Conservation (phyloP, 139 green algal genomes). For the Chloropicon primus region DNA sequence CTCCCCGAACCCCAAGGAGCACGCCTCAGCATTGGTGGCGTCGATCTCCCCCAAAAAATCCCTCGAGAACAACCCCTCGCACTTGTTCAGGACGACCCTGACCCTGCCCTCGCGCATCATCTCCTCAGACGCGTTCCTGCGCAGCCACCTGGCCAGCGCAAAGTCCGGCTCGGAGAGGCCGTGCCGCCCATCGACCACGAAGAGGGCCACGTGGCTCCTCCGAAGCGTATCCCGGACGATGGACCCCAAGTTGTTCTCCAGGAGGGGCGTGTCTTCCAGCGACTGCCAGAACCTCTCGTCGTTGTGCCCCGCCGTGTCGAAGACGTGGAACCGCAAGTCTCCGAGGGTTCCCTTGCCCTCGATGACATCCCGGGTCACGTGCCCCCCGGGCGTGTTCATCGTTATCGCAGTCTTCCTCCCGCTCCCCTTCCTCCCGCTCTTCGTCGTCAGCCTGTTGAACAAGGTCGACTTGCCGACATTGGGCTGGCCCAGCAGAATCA, state of each 20-base stretch:
- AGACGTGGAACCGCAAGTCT: constrained; percentile 63
- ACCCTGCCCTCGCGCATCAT: constrained; percentile 16
- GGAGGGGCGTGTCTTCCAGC: not conserved
- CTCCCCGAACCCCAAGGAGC: constrained; percentile 58
- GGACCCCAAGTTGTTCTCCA: not conserved
- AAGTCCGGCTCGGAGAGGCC: constrained; percentile 30
- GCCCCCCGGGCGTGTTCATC: constrained; percentile 63
- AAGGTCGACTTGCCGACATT: constrained; percentile 87
- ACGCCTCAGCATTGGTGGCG: constrained; percentile 19
- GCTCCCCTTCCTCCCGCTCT: not conserved
- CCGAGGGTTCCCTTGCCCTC: constrained; percentile 52
- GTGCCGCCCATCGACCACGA: not conserved
- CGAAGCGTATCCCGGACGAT: not conserved
- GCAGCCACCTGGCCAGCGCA: constrained; percentile 60
- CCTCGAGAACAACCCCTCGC: constrained; percentile 31
- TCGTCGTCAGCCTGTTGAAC: constrained; percentile 62
- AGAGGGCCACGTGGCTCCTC: constrained; percentile 2
- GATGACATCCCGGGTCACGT: constrained; percentile 85
- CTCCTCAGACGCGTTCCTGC: not conserved
- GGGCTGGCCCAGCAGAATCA: constrained; percentile 63
- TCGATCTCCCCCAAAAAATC: constrained; percentile 18
- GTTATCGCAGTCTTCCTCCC: not conserved
- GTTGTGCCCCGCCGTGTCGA: constrained; percentile 77
- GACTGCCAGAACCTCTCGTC: not conserved
- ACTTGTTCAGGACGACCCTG: constrained; percentile 74